A percentile compares a stretch with the other conserved stretches of the same genome.
Conservation (phyloP, 306 rosid genomes). For the Cucumis sativus region Cucumber_9930_V3 NC_026660.2:17770501-17771000, state of each 20-base stretch:
- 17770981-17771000: neutral
- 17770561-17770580: neutral
- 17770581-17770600: neutral
- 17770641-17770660: neutral
- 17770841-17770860: neutral
- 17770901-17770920: neutral
- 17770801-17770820: neutral
- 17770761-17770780: neutral
- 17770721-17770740: neutral
- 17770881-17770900: neutral
- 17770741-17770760: constrained; percentile 16
- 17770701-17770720: neutral
- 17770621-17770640: neutral
- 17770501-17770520: neutral
- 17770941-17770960: constrained; percentile 8
- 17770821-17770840: neutral
- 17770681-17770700: neutral
- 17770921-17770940: neutral
- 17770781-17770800: neutral
- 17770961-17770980: constrained; percentile 23
- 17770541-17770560: neutral
- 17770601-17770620: neutral
- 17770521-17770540: neutral
- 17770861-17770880: neutral
- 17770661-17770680: neutral